Evolutionary conservation across 176 grass and related monocot species (phyloP), one percentile per base, ranked within the genome.

Genomic region (Dactylis glomerata): DNA sequence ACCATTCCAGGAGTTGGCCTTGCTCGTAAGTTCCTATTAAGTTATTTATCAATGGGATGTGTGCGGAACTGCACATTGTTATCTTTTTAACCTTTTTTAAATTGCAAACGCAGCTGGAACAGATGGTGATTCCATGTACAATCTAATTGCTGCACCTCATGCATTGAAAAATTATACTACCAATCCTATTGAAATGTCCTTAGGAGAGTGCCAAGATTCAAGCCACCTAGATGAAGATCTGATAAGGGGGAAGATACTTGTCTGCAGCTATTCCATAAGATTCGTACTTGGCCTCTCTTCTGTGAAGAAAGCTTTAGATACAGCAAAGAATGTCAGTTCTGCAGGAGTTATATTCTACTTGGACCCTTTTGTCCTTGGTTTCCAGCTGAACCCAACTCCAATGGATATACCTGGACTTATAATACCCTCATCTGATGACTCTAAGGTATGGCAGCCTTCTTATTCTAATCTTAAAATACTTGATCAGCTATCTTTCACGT

Each of bases 261-360:
- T 99, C 63, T 99, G 96, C 52, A 93, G 93, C 78, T 99, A 99
- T 84, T 99, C 96, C 57, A 92, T 99, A 84, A 80, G 96, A 83
- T 99, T 92, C 92, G 93, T 99, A 36, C 96, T 99, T 82, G 96
- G 96, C 44, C 88, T 99, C 37, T 95, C 96, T 76, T 99, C 96
- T 45, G 93, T 99, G 51, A 99, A 94, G 85, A 93, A 94, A 94
- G 89, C 96, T 80, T 82, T 99, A 83, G 80, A 94, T 88, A 96
- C 96, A 26, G 96, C 89, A 7, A 89, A 86, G 50, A 96, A 96
- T 87, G 91, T 89, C 75, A 99, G 96, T 4, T 90, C 96, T 27
- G 71, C 83, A 24, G 96, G 89, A 88, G 75, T 99, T 86, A 83
- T 99, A 88, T 99, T 99, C 86, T 99, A 99, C 74, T 90, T 99